Evolutionary conservation across 2,329 filamentous ascomycete genomes (phyloP).

Genomic region (Epichloe bromicola): DNA sequence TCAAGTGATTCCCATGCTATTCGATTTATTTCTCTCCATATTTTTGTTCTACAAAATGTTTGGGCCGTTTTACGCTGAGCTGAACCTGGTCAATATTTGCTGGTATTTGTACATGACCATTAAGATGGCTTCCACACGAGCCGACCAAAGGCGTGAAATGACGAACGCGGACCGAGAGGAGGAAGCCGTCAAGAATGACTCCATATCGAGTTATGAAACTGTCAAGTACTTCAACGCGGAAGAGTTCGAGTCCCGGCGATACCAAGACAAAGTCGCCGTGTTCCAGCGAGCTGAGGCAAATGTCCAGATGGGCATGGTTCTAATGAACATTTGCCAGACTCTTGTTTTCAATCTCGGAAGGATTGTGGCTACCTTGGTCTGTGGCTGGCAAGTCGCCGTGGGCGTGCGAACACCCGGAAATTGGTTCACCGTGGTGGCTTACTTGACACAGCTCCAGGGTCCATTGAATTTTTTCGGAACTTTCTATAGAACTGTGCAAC

Average conservation of each 20-base stretch:
- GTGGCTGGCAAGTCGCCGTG: conserved; percentile 62
- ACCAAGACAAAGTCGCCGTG: conserved; percentile 53
- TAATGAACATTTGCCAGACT: conserved; percentile 73
- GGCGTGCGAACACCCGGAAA: conserved; percentile 53
- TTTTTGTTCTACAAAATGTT: conserved; percentile 52
- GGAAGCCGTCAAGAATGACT: conserved; percentile 96
- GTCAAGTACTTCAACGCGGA: conserved; percentile 88
- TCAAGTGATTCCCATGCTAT: conserved; percentile 85
- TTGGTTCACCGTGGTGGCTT: conserved; percentile 62
- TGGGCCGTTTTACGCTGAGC: conserved; percentile 69
- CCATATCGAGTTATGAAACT: conserved; percentile 95
- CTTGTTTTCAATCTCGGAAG: conserved; percentile 68
- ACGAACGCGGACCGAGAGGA: conserved; percentile 90
- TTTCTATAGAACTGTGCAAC: conserved; percentile 92
- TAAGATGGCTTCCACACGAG: conserved; percentile 85
- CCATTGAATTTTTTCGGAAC: conserved; percentile 83
- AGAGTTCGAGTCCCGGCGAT: conserved; percentile 63
- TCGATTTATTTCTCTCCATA: conserved; percentile 79
- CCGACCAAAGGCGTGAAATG: conserved; percentile 84
- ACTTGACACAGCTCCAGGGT: conserved; percentile 67
- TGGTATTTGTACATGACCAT: conserved; percentile 96
- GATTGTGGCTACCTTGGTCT: conserved; percentile 57
- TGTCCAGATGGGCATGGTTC: conserved; percentile 61
- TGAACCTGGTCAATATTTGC: conserved; percentile 82
- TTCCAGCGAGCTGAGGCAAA: conserved; percentile 66